Evolutionary conservation across 495 filamentous ascomycete genomes (phyloP), one percentile per base, ranked within the genome.

Genomic region (Penicillium fimorum): DNA sequence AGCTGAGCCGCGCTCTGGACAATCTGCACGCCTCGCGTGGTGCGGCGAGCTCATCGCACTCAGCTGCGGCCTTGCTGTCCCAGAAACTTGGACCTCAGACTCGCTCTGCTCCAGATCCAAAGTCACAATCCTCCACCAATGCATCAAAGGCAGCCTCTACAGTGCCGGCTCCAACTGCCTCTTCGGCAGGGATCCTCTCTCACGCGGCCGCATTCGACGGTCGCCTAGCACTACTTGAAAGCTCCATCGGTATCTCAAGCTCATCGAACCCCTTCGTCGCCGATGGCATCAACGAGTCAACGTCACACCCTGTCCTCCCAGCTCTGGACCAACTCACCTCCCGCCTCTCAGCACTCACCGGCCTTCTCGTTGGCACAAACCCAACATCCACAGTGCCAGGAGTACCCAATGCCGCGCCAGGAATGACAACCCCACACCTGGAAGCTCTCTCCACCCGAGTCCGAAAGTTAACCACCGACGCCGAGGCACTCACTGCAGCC

Each of bases 131-230:
- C 12, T 29, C 56, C 7, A 15, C 45, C 3, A 54, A 51, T 6
- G 47, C 49, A 10, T 38, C 46, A 15, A 27, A 42, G 11, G 17
- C 58, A 10, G 46, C 47, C 1, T 37, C 63, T 9, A 49, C 58
- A 24, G 22, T 57, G 32, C 13, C 49, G 17, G 33, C 50, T 13
- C 55, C 53, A 6, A 38, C 45, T 46, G 35, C 53, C 79, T 76
- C 56, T 78, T 83, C 62, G 73, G 78, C 57, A 73, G 88, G 46
- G 65, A 73, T 87, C 18, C 80, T 97, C 12, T 83, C 87, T 18
- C 88, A 90, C 64, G 90, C 90, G 6, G 90, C 92, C 24, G 89
- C 93, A 53, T 96, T 97, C 57, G 94, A 97, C 66, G 76, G 80
- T 32, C 86, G 94, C 5, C 79, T 99, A 4, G 75, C 87, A 0